Conservation (phyloP, 495 filamentous ascomycete genomes). For the Hapsidospora chrysogenum region DNA sequence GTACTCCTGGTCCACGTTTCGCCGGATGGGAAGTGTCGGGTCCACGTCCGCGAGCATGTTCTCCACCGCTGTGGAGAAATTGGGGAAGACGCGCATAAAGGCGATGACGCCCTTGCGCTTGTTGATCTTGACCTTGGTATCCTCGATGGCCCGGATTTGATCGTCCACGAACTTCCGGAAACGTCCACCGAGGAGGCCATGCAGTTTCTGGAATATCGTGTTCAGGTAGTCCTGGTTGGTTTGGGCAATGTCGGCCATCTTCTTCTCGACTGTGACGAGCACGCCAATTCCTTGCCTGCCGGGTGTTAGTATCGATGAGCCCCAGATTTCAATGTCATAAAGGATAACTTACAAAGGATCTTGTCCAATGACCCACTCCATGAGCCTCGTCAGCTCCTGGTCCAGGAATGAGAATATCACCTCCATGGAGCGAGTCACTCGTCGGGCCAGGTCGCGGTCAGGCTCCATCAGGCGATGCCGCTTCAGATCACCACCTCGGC, state of each 20-base stretch:
- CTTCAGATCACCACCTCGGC: conserved; percentile 51
- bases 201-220: conserved; percentile 60
- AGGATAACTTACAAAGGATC: conserved; percentile 58
- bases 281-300: conserved; percentile 75
- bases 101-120: conserved; percentile 92
- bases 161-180: conserved; percentile 88
- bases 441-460: conserved; percentile 64
- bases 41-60: conserved; percentile 52
- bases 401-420: conserved; percentile 70
- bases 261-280: conserved; percentile 60
- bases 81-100: conserved; percentile 84
- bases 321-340: background rate
- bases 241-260: conserved; percentile 60
- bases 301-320: too few species aligned
- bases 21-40: conserved; percentile 45
- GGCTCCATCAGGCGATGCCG: conserved; percentile 62
- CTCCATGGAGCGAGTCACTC: conserved; percentile 71
- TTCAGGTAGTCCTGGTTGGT: conserved; percentile 85
- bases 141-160: conserved; percentile 87
- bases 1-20: conserved; percentile 75
- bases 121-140: conserved; percentile 98
- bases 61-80: conserved; percentile 65
- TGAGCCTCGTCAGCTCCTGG: conserved; percentile 56
- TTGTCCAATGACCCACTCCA: conserved; percentile 66
- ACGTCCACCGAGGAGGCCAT: conserved; percentile 53